Conservation (phyloP, 2,329 filamentous ascomycete genomes). For the Paecilomyces sp. region DNA sequence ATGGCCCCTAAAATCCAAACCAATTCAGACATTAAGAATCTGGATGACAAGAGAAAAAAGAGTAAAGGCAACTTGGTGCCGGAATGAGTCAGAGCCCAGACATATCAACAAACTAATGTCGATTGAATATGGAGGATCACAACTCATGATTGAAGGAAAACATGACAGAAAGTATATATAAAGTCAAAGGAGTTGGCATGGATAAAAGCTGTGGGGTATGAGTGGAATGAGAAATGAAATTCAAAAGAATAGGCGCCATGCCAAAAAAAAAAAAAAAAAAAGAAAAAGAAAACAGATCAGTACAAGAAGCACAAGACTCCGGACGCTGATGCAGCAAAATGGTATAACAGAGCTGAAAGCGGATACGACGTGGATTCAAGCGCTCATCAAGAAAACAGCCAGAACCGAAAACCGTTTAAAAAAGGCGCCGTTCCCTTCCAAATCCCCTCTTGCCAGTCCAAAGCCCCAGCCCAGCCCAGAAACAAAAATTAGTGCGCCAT, state of each 20-base stretch:
- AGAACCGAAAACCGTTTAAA: not conserved
- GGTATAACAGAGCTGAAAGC: slow-evolving; percentile 1
- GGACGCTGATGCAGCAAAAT: not conserved
- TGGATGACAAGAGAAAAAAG: not conserved
- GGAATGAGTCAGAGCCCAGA: not conserved
- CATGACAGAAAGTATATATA: not conserved
- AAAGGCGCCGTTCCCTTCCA: not conserved
- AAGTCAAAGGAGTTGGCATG: not conserved
- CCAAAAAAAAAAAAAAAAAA: not conserved
- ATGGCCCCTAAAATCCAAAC: slow-evolving; percentile 1
- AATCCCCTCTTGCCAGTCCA: not conserved
- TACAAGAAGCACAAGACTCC: not conserved
- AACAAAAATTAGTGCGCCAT: not conserved
- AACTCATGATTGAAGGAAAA: not conserved
- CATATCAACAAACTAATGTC: not conserved
- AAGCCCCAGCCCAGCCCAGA: not conserved
- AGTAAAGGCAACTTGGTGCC: not conserved
- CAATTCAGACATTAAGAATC: not conserved
- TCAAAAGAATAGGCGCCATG: not conserved
- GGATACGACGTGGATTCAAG: not conserved
- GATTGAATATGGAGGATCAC: not conserved
- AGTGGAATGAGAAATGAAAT: not conserved
- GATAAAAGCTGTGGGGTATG: not conserved
- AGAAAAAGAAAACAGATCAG: not conserved
- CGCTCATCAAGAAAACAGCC: not conserved